Evolutionary conservation across 768 basidiomycete genomes (phyloP).

Genomic region (Hebeloma cylindrosporum): DNA sequence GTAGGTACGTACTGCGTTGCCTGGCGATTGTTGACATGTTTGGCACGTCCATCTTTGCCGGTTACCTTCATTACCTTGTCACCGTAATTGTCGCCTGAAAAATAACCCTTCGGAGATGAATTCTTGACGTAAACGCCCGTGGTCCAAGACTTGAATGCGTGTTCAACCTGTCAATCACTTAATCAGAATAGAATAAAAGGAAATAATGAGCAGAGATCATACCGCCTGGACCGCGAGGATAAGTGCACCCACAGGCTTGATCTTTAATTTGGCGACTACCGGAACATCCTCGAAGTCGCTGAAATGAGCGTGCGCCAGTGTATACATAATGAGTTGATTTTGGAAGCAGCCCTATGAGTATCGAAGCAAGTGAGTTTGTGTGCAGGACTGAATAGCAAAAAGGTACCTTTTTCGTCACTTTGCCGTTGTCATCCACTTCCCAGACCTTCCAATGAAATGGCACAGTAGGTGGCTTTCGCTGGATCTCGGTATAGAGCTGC

Average conservation of each 20-base stretch:
- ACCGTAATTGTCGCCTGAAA: slow-evolving; percentile 18
- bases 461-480: slow-evolving; percentile 4
- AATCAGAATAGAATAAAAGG: neutral
- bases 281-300: slow-evolving; percentile 13
- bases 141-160: slow-evolving; percentile 13
- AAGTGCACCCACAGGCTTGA: slow-evolving; percentile 12
- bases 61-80: slow-evolving; percentile 6
- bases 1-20: neutral
- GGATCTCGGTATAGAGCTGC: neutral
- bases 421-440: neutral
- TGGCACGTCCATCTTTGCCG: too few species aligned
- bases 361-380: neutral
- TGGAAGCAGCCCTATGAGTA: slow-evolving; percentile 17
- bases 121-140: neutral
- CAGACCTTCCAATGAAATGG: slow-evolving; percentile 12
- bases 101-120: slow-evolving; percentile 1
- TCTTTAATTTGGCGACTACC: neutral
- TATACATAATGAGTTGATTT: slow-evolving; percentile 14
- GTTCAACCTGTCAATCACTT: slow-evolving; percentile 11
- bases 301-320: slow-evolving; percentile 18
- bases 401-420: slow-evolving; percentile 4
- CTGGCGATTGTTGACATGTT: neutral
- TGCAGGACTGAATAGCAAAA: neutral
- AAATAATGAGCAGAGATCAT: neutral
- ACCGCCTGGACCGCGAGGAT: slow-evolving; percentile 18